Conservation (phyloP, 352 stramenopile genomes). For the Aphanomyces cochlioides region DNA sequence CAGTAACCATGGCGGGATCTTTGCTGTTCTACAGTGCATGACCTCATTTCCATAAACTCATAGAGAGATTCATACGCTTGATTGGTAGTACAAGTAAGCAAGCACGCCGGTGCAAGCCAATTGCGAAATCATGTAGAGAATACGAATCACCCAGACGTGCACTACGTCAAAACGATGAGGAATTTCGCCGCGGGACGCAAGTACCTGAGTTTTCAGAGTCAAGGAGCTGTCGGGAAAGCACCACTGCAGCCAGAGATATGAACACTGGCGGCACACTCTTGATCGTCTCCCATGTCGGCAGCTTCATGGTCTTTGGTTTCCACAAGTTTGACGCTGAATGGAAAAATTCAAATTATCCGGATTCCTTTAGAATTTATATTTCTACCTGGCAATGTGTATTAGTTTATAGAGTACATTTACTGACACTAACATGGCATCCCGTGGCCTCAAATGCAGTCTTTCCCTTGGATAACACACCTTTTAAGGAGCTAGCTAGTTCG, state of each 20-base stretch:
- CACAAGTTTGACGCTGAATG: background rate
- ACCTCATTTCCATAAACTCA: background rate
- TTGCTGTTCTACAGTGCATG: constrained; percentile 55
- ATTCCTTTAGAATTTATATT: background rate
- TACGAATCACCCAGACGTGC: background rate
- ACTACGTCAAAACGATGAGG: background rate
- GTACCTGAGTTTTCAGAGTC: constrained; percentile 57
- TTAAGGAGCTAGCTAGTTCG: no score
- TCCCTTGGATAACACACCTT: no score
- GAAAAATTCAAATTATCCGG: background rate
- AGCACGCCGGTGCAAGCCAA: constrained; percentile 59
- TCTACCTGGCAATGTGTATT: no score
- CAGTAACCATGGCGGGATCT: constrained; percentile 57
- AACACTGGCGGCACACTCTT: constrained; percentile 19
- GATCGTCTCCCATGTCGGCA: constrained; percentile 17
- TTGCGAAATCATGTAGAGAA: constrained; percentile 45
- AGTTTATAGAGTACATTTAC: no score
- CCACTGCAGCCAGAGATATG: constrained; percentile 56
- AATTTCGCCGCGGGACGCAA: constrained; percentile 14
- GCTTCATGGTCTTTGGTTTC: constrained; percentile 18
- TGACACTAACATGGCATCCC: no score
- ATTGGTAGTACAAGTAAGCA: constrained; percentile 57
- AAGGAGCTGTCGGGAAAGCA: constrained; percentile 61
- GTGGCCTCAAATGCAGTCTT: no score
- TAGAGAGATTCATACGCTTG: constrained; percentile 37